Evolutionary conservation across 2,329 filamentous ascomycete genomes (phyloP).

Genomic region (Nigrospora sphaerica): DNA sequence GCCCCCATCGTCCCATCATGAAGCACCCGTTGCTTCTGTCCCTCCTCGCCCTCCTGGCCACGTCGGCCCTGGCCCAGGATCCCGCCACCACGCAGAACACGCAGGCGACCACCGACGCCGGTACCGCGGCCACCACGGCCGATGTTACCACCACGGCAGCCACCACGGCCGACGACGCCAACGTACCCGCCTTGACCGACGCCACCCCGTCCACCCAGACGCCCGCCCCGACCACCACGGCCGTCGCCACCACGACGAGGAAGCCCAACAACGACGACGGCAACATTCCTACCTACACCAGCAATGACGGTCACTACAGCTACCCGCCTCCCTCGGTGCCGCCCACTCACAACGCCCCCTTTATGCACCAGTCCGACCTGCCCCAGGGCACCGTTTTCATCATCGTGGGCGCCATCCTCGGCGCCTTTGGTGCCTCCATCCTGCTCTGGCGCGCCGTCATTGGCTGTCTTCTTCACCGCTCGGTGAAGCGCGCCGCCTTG

Average conservation of each 20-base stretch:
- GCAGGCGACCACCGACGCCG: background rate
- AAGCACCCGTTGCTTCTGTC: conserved; percentile 9
- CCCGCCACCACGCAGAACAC: conserved; percentile 2
- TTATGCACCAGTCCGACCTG: conserved; percentile 78
- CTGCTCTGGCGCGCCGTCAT: conserved; percentile 83
- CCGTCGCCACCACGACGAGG: background rate
- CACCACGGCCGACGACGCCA: conserved; percentile 6
- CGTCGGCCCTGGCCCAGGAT: conserved; percentile 7
- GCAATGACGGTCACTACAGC: conserved; percentile 39
- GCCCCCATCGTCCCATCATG: background rate
- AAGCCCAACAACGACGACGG: background rate
- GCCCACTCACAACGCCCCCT: conserved; percentile 77
- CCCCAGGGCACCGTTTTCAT: conserved; percentile 97
- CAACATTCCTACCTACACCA: conserved; percentile 41
- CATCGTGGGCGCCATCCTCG: conserved; percentile 80
- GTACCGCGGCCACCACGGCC: conserved; percentile 3
- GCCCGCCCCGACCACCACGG: background rate
- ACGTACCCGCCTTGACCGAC: background rate
- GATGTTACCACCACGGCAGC: conserved; percentile 4
- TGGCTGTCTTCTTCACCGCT: conserved; percentile 86
- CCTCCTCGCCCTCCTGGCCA: conserved; percentile 4
- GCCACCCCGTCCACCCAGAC: conserved; percentile 1
- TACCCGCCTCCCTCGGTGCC: conserved; percentile 73
- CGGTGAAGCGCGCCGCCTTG: conserved; percentile 78
- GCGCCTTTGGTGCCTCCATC: conserved; percentile 73